phyloP scores from a whole-genome alignment of 768 basidiomycete species.

The Psilocybe tampanensis region DNA sequence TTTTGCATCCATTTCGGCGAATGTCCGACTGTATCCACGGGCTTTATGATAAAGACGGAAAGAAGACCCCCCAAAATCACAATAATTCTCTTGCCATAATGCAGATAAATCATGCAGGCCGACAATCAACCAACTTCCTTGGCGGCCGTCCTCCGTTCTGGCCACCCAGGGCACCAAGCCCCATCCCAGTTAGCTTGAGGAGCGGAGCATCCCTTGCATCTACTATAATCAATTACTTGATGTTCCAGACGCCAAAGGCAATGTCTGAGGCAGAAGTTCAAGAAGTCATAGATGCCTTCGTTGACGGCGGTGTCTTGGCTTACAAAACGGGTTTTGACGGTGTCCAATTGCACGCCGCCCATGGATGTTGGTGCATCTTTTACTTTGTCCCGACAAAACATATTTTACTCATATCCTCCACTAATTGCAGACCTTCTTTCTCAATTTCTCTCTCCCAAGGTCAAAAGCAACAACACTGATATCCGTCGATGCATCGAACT shows the following conservation, averaged over 20 bases:
- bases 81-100: constrained; percentile 59
- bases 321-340: constrained; percentile 80
- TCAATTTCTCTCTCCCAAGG: constrained; percentile 78
- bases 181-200: constrained; percentile 47
- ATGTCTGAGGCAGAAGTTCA: constrained; percentile 67
- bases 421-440: constrained; percentile 69
- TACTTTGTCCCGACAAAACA: neutral
- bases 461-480: constrained; percentile 24
- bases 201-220: constrained; percentile 30
- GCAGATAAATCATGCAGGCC: constrained; percentile 83
- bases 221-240: constrained; percentile 40
- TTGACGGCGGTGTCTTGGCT: constrained; percentile 67
- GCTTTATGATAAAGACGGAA: neutral
- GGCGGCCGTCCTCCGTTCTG: constrained; percentile 66
- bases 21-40: constrained; percentile 57
- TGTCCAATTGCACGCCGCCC: constrained; percentile 80
- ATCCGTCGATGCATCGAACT: neutral
- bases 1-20: constrained; percentile 49
- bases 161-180: constrained; percentile 72
- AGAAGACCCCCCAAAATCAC: neutral
- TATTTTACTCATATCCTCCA: neutral
- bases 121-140: constrained; percentile 78
- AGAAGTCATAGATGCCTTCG: constrained; percentile 60
- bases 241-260: constrained; percentile 65
- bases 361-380: constrained; percentile 67